Evolutionary conservation across 2,329 filamentous ascomycete species (phyloP).

Genomic region (Byssothecium circinans): DNA sequence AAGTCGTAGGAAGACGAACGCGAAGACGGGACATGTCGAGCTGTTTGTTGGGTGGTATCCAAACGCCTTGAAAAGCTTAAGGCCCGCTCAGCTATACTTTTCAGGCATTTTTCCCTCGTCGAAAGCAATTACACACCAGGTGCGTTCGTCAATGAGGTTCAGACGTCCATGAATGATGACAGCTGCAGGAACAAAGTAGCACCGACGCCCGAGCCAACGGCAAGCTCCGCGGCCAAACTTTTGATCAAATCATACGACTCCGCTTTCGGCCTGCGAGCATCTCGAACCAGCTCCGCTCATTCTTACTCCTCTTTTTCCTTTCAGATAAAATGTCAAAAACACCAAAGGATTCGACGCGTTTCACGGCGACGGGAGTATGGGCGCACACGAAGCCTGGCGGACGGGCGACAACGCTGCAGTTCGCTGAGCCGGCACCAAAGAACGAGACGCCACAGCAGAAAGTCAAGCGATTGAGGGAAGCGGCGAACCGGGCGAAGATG

Average conservation of each 20-base stretch:
- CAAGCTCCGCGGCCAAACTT: conserved; percentile 41
- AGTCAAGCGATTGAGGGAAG: conserved; percentile 54
- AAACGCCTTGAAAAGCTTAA: not conserved
- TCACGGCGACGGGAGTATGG: conserved; percentile 70
- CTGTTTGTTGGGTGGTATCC: not conserved
- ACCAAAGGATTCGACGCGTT: conserved; percentile 78
- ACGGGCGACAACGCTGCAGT: conserved; percentile 44
- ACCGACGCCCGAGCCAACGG: conserved; percentile 16
- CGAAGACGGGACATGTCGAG: not conserved
- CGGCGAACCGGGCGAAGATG: conserved; percentile 50
- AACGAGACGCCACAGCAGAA: conserved; percentile 58
- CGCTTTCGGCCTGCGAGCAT: conserved; percentile 16
- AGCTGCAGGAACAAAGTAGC: conserved; percentile 8
- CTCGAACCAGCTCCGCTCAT: conserved; percentile 14
- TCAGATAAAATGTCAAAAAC: conserved; percentile 60
- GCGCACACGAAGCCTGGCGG: conserved; percentile 64
- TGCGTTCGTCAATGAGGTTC: too few species aligned
- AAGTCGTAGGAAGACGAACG: not conserved
- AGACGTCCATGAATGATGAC: not conserved
- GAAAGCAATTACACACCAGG: not conserved
- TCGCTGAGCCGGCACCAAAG: conserved; percentile 45
- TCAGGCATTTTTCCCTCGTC: not conserved
- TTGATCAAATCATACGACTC: conserved; percentile 36
- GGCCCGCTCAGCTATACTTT: not conserved
- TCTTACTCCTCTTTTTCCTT: conserved; percentile 5